Percentiles rank a stretch among this genome's conserved stretches.
Conservation (phyloP, 352 stramenopile genomes). For the Phytopythium oedochilum region DNA sequence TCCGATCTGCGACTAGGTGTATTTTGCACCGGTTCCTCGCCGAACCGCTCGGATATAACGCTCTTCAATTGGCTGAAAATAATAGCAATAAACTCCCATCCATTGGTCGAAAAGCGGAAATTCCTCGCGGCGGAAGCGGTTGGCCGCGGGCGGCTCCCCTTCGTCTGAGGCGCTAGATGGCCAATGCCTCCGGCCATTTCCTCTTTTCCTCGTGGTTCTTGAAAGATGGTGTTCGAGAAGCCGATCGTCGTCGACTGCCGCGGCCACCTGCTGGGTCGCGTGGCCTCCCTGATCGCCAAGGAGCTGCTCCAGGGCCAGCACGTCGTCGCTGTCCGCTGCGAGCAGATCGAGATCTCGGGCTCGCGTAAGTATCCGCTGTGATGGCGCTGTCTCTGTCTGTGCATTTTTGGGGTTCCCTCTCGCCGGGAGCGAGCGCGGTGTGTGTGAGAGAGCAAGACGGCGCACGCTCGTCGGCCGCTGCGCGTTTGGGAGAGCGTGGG, state of each 20-base stretch:
- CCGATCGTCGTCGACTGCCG: constrained; percentile 97
- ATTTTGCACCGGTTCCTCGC: neutral
- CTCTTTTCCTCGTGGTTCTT: constrained; percentile 49
- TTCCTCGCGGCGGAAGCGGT: neutral
- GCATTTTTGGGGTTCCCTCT: neutral
- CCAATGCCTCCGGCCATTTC: constrained; percentile 46
- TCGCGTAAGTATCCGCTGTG: constrained; percentile 75
- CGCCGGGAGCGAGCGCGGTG: neutral
- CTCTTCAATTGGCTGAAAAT: neutral
- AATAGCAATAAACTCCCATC: neutral
- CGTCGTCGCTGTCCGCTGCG: constrained; percentile 97
- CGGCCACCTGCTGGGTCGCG: constrained; percentile 97
- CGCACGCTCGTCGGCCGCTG: neutral
- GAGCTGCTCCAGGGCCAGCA: constrained; percentile 98
- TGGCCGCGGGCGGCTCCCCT: neutral
- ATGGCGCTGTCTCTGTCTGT: too few relatives aligned
- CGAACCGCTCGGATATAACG: neutral
- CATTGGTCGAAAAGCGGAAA: neutral
- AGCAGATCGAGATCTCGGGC: constrained; percentile 98
- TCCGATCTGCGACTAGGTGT: neutral
- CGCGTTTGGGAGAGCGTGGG: neutral
- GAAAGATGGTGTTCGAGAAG: constrained; percentile 92
- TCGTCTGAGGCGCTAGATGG: too few relatives aligned
- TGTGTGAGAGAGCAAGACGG: neutral
- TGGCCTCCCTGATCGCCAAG: constrained; percentile 98